Base-by-base conservation (phyloP, 768 basidiomycete genomes). In the Artomyces pyxidatus region DNA sequence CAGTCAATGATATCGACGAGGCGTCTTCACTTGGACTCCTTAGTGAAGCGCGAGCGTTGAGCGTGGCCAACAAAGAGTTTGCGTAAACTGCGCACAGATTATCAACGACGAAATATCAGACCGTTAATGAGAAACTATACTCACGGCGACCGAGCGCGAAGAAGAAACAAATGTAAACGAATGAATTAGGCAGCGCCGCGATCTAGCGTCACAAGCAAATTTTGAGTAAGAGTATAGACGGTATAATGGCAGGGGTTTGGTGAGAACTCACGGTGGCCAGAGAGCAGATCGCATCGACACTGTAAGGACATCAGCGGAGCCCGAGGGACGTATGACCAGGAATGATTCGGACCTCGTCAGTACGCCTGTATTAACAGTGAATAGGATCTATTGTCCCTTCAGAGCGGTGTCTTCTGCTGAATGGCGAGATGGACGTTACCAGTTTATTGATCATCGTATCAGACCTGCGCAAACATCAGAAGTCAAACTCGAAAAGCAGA, bases 121-220 rank as follows among this genome's bases (percentile, higher is more conserved):
- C 8, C 4, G 14, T 44, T 3, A 17, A 37, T 28, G 35, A 27
- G 28, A 21, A n/a, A 14, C 47, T 16, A 17, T n/a, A 58, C 71
- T 51, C 56, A 75, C 76, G 58, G 54, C 75, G 70, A 53, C 77
- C 76, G 26, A 78, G 64, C 47, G 71, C 70, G 65, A 80, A 77
- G 62, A 76, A 80, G 62, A 80, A 80, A 38, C 73, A 71, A 28
- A 77, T 77, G 58, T 80, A 80, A 42, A 78, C 73, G 49, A 80
- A 65, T 3, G 76, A 76, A 30, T 71, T 58, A 11, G 71, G 72
- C 63, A 71, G 73, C 3, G 69, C 61, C 8, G 76, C 57, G 50
- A 77, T 76, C 74, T 78, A 27, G 32, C 42, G 38, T 19, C 40
- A 37, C 26, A 19, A 21, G 16, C n/a, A n/a, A n/a, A n/a, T n/a